These are phyloP conservation scores for Parsonsia alboflavescens DNA, from an alignment of 257 asterid species.

Conservation along the genomic window DNA sequence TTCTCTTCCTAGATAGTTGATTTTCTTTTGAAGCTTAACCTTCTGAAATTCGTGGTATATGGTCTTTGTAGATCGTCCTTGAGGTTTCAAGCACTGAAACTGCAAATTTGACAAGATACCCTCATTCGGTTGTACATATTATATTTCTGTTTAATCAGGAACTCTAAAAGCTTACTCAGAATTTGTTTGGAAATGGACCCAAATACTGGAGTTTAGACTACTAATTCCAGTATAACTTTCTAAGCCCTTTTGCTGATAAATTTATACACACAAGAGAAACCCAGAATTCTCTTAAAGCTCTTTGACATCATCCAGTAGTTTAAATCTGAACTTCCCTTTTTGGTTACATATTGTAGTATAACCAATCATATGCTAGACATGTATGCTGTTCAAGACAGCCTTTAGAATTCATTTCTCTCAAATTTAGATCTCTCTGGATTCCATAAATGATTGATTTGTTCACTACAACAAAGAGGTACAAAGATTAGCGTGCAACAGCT, in stretches of 20 bases:
- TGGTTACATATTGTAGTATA: neutral
- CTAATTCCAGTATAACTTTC: neutral
- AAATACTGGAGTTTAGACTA: neutral
- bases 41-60: neutral
- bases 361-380: neutral
- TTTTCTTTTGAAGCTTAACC: neutral
- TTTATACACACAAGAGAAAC: no score
- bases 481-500: neutral
- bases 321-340: neutral
- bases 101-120: neutral
- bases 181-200: neutral
- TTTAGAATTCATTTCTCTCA: neutral
- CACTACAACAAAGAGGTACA: neutral
- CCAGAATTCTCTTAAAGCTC: neutral
- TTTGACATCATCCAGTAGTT: no score
- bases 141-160: neutral
- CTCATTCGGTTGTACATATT: neutral
- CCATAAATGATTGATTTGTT: neutral
- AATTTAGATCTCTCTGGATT: neutral
- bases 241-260: neutral
- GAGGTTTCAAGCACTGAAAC: neutral
- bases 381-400: neutral
- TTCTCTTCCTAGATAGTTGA: neutral
- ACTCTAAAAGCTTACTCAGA: no score
- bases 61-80: neutral